Conservation (phyloP, 2,329 filamentous ascomycete genomes). For the Monilinia fructigena region DNA sequence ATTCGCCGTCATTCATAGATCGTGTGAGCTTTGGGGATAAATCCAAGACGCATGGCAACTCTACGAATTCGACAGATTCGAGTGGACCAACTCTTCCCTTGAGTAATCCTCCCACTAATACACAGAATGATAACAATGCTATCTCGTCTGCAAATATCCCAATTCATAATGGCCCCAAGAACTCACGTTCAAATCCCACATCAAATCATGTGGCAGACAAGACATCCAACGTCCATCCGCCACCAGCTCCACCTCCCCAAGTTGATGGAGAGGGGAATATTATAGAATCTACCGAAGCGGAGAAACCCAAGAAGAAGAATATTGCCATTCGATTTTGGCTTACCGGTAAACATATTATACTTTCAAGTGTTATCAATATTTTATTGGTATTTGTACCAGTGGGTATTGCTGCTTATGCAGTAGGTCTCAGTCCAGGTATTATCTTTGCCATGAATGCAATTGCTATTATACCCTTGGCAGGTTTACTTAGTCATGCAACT, state of each 20-base stretch:
- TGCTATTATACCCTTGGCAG: slow-evolving; percentile 73
- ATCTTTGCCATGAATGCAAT: slow-evolving; percentile 74
- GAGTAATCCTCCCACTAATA: slow-evolving; percentile 38
- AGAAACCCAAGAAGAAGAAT: slow-evolving; percentile 36
- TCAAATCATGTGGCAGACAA: slow-evolving; percentile 40
- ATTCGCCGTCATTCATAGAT: slow-evolving; percentile 52
- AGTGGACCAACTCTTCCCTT: slow-evolving; percentile 43
- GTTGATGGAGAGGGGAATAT: slow-evolving; percentile 57
- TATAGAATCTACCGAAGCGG: slow-evolving; percentile 44
- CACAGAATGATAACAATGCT: slow-evolving; percentile 30
- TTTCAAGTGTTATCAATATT: slow-evolving; percentile 75
- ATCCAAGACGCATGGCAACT: slow-evolving; percentile 54
- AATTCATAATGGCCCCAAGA: slow-evolving; percentile 33
- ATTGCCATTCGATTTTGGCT: slow-evolving; percentile 37
- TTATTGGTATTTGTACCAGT: slow-evolving; percentile 76
- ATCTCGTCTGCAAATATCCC: slow-evolving; percentile 30
- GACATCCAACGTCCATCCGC: slow-evolving; percentile 40
- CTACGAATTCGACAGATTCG: slow-evolving; percentile 43
- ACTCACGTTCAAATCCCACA: slow-evolving; percentile 35
- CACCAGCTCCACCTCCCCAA: slow-evolving; percentile 50
- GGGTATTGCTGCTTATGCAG: slow-evolving; percentile 64
- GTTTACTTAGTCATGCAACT: slow-evolving; percentile 69
- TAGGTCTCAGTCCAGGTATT: slow-evolving; percentile 55
- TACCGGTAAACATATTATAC: slow-evolving; percentile 56
- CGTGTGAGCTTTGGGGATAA: slow-evolving; percentile 56